These are phyloP conservation scores for Cyamopsis tetragonoloba DNA, from an alignment of 306 rosid genomes.

Conservation along the genomic window DNA sequence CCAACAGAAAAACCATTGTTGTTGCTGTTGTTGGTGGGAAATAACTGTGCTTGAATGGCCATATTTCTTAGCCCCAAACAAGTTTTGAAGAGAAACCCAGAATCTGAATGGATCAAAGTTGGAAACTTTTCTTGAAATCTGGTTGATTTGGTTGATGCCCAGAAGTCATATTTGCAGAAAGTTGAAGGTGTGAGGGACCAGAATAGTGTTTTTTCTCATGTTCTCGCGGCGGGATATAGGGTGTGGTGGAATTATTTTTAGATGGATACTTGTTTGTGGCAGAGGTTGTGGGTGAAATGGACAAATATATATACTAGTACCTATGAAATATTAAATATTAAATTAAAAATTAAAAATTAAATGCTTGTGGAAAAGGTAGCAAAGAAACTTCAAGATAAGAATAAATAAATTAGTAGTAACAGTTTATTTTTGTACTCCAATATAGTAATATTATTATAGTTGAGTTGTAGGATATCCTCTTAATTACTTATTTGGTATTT, in stretches of 20 bases:
- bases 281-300: neutral
- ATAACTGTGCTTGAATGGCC: conserved; percentile 69
- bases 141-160: neutral
- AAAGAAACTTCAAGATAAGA: neutral
- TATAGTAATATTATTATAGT: no score
- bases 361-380: neutral
- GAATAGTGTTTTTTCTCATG: neutral
- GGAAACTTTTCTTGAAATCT: neutral
- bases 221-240: conserved; percentile 4
- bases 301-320: neutral
- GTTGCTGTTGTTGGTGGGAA: conserved; percentile 29
- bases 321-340: no score
- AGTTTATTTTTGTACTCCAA: neutral
- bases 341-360: neutral
- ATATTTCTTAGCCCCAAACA: neutral
- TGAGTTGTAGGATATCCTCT: no score
- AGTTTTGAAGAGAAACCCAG: neutral
- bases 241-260: neutral
- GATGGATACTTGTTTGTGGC: neutral
- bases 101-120: no score
- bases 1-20: conserved; percentile 29
- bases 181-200: neutral
- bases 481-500: no score
- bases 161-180: neutral
- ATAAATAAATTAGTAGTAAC: no score